Evolutionary conservation across 2,329 filamentous ascomycete genomes (phyloP).

Genomic region (Fusarium falciforme): DNA sequence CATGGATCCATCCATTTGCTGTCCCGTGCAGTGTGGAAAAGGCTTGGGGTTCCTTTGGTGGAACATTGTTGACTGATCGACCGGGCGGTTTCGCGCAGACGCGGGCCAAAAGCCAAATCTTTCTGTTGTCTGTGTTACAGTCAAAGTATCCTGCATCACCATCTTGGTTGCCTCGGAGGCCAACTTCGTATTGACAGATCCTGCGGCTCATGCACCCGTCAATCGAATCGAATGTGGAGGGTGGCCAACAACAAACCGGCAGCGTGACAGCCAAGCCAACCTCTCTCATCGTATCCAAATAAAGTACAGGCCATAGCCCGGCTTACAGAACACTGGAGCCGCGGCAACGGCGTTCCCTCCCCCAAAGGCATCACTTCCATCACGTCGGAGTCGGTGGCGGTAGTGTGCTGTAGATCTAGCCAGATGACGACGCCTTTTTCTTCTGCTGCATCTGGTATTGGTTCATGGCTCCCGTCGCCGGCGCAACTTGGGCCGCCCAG

Average conservation of each 20-base stretch:
- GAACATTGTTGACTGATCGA: neutral
- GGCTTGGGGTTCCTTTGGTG: neutral
- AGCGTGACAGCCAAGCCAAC: neutral
- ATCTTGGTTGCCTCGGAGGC: neutral
- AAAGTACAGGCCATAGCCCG: slow-evolving; percentile 10
- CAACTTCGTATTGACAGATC: neutral
- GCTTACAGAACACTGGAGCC: neutral
- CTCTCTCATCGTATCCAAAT: slow-evolving; percentile 25
- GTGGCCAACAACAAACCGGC: slow-evolving; percentile 2
- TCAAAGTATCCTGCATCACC: neutral
- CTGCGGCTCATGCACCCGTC: neutral
- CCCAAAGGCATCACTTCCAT: neutral
- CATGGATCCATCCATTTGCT: neutral
- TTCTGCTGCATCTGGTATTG: slow-evolving; percentile 1
- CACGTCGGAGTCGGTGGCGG: neutral
- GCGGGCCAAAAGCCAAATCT: neutral
- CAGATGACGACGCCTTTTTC: slow-evolving; percentile 12
- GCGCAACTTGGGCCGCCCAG: neutral
- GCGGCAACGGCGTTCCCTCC: slow-evolving; percentile 3
- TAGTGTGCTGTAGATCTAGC: neutral
- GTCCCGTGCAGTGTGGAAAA: neutral
- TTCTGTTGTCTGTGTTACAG: neutral
- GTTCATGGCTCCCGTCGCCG: neutral
- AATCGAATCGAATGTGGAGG: neutral
- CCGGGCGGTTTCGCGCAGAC: neutral